A percentile compares a stretch with the other conserved stretches of the same genome.
Evolutionary conservation across 1,284 basidiomycete species (phyloP).

Genomic region (Inonotus hispidus): DNA sequence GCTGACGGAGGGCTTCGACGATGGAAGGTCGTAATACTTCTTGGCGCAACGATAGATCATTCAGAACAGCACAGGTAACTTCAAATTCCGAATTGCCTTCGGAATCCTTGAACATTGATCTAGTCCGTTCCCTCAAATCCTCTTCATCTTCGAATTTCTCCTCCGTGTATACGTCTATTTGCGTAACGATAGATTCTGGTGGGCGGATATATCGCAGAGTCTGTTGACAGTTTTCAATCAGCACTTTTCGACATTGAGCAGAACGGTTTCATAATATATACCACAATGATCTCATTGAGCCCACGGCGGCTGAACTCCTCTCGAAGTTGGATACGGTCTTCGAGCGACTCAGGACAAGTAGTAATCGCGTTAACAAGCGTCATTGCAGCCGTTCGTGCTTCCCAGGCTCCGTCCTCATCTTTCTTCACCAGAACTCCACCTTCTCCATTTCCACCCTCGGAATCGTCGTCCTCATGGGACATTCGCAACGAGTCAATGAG

Average conservation of each 20-base stretch:
- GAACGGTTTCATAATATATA: constrained; percentile 37
- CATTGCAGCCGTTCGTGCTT: constrained; percentile 73
- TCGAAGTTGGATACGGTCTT: constrained; percentile 71
- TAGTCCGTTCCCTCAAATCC: constrained; percentile 65
- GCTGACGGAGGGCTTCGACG: constrained; percentile 50
- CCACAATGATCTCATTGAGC: constrained; percentile 77
- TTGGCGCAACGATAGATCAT: constrained; percentile 53
- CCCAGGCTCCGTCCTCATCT: constrained; percentile 73
- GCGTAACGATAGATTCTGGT: constrained; percentile 66
- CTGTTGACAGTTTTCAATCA: constrained; percentile 32
- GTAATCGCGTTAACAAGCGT: constrained; percentile 77
- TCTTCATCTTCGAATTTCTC: constrained; percentile 88
- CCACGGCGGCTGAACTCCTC: constrained; percentile 80
- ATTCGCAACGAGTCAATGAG: constrained; percentile 62
- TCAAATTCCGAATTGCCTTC: constrained; percentile 44
- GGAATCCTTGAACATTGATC: constrained; percentile 36
- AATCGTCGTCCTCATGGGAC: constrained; percentile 38
- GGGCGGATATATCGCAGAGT: constrained; percentile 70
- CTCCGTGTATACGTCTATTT: constrained; percentile 78
- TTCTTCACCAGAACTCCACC: constrained; percentile 30
- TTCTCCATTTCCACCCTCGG: constrained; percentile 32
- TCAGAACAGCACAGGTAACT: constrained; percentile 32
- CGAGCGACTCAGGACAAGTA: constrained; percentile 70
- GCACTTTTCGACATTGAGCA: not conserved
- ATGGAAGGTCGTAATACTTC: constrained; percentile 52